Evolutionary conservation across 2,329 filamentous ascomycete genomes (phyloP), one percentile per base, ranked within the genome.

Genomic region (Pestalotiopsis sp.): DNA sequence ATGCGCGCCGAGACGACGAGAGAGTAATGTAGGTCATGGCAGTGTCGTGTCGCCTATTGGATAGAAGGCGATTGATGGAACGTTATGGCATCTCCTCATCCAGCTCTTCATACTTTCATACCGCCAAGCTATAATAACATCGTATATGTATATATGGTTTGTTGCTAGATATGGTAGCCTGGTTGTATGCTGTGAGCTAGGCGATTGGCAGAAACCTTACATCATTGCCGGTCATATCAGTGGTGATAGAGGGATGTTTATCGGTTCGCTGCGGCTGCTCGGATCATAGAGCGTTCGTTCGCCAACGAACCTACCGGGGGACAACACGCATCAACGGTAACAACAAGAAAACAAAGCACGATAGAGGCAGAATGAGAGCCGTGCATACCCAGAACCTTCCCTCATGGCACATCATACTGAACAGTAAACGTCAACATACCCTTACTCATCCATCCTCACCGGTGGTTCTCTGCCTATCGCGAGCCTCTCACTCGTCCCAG

Each of bases 401-500:
- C 6, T 36, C 31, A 36, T 36, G 27, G 27, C 27, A 27, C 27
- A 52, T 52, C n/a, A n/a, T 52, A 6, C 45, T 52, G 9, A 52
- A 20, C 17, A 17, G 14, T 52, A 3, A 52, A 20, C 17, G 17
- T 20, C 20, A n/a, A n/a, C 14, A 52, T 52, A 52, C 45, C 45
- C 45, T 52, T 52, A 52, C 45, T 52, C 45, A 52, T 45, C 41
- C 12, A 25, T 12, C 12, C 57, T 60, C 57, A 60, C 57, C 57
- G 60, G 60, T 63, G 45, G 45, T 52, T 52, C 45, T 23, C 20
- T 62, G 27, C 13, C 59, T 62, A 62, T 62, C 59, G 59, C 31
- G n/a, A 38, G 27, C 27, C 27, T 62, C 59, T 62, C 59, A 62
- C 59, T 62, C 59, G 59, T 62, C 59, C 23, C 59, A 20, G 25